A percentile compares a stretch with the other conserved stretches of the same genome.
phyloP scores from a whole-genome alignment of 2,329 filamentous ascomycete genomes.

The Penicillium capsulatum region DNA sequence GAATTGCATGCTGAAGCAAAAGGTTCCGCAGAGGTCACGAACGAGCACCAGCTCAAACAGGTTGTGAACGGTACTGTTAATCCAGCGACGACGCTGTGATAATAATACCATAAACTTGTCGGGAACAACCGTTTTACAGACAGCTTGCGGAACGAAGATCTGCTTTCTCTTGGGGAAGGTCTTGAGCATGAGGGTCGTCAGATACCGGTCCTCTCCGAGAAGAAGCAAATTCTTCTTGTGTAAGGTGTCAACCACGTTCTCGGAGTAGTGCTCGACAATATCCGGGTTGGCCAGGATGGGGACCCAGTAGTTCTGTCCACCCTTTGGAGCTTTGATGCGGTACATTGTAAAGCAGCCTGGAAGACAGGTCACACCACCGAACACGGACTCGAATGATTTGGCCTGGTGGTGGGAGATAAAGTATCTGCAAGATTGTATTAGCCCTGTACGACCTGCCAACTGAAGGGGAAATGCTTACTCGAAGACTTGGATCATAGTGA shows the following conservation, averaged over 20 bases:
- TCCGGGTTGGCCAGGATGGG: constrained; percentile 97
- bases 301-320: constrained; percentile 98
- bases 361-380: constrained; percentile 97
- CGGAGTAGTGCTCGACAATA: constrained; percentile 97
- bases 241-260: constrained; percentile 96
- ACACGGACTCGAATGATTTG: constrained; percentile 97
- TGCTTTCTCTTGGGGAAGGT: constrained; percentile 99
- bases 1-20: constrained; percentile 99
- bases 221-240: constrained; percentile 96
- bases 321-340: constrained; percentile 97
- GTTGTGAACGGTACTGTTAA: constrained; percentile 98
- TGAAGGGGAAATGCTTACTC: constrained; percentile 52
- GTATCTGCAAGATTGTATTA: constrained; percentile 51
- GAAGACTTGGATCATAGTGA: constrained; percentile 97
- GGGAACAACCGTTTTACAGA: constrained; percentile 97
- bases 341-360: constrained; percentile 99
- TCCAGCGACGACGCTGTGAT: constrained; percentile 95
- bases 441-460: not conserved
- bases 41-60: constrained; percentile 96
- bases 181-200: constrained; percentile 95
- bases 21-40: constrained; percentile 92
- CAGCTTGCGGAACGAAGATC: constrained; percentile 95
- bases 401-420: constrained; percentile 97
- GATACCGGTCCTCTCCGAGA: constrained; percentile 88
- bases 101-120: constrained; percentile 88